Evolutionary conservation across 148 eudicot species (phyloP), one percentile per base, ranked within the genome.

Genomic region (Spergularia bocconei): DNA sequence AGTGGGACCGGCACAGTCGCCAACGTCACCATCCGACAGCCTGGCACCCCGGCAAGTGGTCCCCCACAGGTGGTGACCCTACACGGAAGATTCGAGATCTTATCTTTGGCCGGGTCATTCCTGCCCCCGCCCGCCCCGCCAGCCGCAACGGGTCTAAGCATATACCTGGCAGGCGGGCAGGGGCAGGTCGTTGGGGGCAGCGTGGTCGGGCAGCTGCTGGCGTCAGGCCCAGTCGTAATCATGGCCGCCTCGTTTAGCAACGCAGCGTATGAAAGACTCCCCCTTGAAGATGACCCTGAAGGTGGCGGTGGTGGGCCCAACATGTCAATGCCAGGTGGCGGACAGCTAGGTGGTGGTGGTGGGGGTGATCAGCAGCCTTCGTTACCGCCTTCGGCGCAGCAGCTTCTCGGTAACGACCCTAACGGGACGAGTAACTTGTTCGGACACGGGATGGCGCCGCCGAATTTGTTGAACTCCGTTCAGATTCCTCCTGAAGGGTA

Each of bases 181-280:
- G 96, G 96, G 20, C 96, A 91, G 77, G 97, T 92, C 16, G 94
- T 92, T 13, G 97, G 97, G 17, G 97, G 97, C 2, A 81, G 88
- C 20, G 92, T 92, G 6, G 97, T 88, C 0, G 97, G 97, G 58
- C 82, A 83, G 21, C 84, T 92, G 0, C 56, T 87, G 1, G 94
- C 97, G 0, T 81, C 94, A 0, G 97, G 97, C 4, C 97, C 97
- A 0, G 93, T 92, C 8, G 89, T 92, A 9, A 86, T 92, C 0
- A 92, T 92, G 94, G 91, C 97, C 0, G 97, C 97, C 0, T 92
- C 97, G 1, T 92, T 92, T 52, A 87, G 97, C 41, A 92, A 92
- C 51, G 97, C 97, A 15, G 97, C 94, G 0, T 92, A 92, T 54
- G 97, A 92, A 69, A 72, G 97, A 78, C 83, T 92, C 14, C 97